phyloP scores from a whole-genome alignment of 2,329 filamentous ascomycete genomes.

The Eutypa lata region DNA sequence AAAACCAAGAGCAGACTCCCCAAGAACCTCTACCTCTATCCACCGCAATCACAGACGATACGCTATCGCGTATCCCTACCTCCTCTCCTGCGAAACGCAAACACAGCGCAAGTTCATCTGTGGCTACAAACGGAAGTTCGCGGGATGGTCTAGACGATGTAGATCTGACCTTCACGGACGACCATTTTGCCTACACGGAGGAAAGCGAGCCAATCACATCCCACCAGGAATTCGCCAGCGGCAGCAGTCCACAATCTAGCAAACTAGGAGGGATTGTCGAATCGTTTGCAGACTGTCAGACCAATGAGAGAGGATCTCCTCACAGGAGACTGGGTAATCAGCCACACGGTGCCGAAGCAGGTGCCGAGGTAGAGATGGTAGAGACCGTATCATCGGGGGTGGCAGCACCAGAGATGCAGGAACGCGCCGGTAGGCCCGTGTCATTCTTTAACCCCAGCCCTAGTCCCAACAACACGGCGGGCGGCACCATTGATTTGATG shows the following conservation, averaged over 20 bases:
- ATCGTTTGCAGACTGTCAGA: constrained; percentile 15
- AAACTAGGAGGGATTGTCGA: constrained; percentile 16
- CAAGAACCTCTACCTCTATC: not conserved
- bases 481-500: constrained; percentile 27
- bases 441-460: constrained; percentile 22
- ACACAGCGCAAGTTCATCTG: constrained; percentile 25
- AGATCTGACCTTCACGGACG: constrained; percentile 21
- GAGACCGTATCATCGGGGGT: not conserved
- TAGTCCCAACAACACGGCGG: constrained; percentile 13
- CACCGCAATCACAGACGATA: constrained; percentile 11
- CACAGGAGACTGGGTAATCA: not conserved
- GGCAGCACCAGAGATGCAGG: constrained; percentile 44
- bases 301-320: constrained; percentile 7
- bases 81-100: constrained; percentile 19
- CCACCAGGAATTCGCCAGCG: constrained; percentile 7
- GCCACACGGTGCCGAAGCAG: constrained; percentile 14
- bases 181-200: not conserved
- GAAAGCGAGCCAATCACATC: constrained; percentile 1
- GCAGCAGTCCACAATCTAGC: constrained; percentile 6
- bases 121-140: constrained; percentile 26
- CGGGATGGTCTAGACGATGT: constrained; percentile 20
- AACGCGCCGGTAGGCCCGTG: constrained; percentile 27
- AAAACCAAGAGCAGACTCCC: constrained; percentile 12
- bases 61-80: constrained; percentile 13
- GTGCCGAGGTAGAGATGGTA: constrained; percentile 12